Evolutionary conservation across 768 basidiomycete species (phyloP), one percentile per base, ranked within the genome.

Genomic region (Agaricus blazei): DNA sequence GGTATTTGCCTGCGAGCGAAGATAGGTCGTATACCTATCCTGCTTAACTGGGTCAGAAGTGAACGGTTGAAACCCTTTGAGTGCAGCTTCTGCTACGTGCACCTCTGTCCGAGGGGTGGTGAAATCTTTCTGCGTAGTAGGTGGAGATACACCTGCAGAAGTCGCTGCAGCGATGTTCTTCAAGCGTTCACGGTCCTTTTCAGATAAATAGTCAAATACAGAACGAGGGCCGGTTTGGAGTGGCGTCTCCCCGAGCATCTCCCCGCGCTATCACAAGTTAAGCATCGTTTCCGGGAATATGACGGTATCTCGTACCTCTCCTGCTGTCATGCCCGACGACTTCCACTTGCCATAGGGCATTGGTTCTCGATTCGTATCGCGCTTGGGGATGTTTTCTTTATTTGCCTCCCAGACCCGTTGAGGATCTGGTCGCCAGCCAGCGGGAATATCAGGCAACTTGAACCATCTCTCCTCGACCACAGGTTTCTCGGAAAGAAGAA

Each of bases 121-220:
- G 23, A 56, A 52, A 52, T 46, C 12, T 19, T 19, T 19, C 12
- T 41, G 8, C 4, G 58, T 36, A 40, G 59, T 49, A 11, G 54
- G 59, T 44, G 68, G 57, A 9, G 60, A 47, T 23, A 68, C 62
- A 49, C 63, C 67, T 19, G 54, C 29, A 9, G 54, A 48, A 9
- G 54, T 50, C 23, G 54, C 48, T 6, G 77, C 63, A 11, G 79
- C 67, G 27, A 90, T 79, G 28, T 77, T 78, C 63, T 85, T 77
- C 14, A 99, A 77, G 5, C 95, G 85, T 57, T 97, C 94, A 54
- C 84, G 82, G 63, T 96, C 93, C 63, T 94, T 95, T 60, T 88
- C 82, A 0, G 97, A 96, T 67, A 98, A 83, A 66, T 85, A 98
- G 44, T 98, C 95, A 67, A 96, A 98, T 14, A 99, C 82, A 0